Evolutionary conservation across 2,329 filamentous ascomycete species (phyloP).

Genomic region (Thermoascus crustaceus): DNA sequence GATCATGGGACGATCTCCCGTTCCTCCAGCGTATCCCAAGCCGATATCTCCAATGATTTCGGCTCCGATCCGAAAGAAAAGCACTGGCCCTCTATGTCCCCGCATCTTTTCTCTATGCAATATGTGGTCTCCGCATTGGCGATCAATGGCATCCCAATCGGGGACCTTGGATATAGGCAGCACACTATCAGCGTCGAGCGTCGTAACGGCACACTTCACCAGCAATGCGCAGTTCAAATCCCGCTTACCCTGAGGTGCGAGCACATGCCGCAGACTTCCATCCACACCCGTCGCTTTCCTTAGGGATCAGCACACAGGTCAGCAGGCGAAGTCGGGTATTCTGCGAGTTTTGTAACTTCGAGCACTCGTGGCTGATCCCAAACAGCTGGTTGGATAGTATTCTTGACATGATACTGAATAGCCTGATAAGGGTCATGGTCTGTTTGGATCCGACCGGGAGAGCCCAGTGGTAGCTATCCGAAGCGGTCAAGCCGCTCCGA

Average conservation of each 20-base stretch:
- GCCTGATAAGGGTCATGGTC: neutral
- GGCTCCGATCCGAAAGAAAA: neutral
- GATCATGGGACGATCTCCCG: neutral
- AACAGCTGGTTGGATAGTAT: neutral
- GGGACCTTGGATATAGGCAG: neutral
- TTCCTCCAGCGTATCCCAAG: neutral
- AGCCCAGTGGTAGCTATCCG: slow-evolving; percentile 3
- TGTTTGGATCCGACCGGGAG: slow-evolving; percentile 1
- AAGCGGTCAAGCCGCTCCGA: neutral
- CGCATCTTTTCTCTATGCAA: neutral
- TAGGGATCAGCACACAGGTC: slow-evolving; percentile 1
- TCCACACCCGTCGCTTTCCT: slow-evolving; percentile 1
- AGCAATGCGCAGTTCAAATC: neutral
- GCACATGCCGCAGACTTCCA: slow-evolving; percentile 3
- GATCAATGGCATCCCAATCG: neutral
- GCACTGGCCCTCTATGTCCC: neutral
- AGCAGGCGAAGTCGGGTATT: slow-evolving; percentile 2
- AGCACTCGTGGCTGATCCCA: slow-evolving; percentile 2
- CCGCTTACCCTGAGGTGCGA: neutral
- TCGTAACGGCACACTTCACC: neutral
- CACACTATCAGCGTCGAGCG: neutral
- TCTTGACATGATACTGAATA: slow-evolving; percentile 3
- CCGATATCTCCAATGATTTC: neutral
- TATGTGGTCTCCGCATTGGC: neutral
- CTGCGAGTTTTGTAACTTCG: slow-evolving; percentile 2